Evolutionary conservation across 805 yeast species (phyloP).

Genomic region (Candida pini): DNA sequence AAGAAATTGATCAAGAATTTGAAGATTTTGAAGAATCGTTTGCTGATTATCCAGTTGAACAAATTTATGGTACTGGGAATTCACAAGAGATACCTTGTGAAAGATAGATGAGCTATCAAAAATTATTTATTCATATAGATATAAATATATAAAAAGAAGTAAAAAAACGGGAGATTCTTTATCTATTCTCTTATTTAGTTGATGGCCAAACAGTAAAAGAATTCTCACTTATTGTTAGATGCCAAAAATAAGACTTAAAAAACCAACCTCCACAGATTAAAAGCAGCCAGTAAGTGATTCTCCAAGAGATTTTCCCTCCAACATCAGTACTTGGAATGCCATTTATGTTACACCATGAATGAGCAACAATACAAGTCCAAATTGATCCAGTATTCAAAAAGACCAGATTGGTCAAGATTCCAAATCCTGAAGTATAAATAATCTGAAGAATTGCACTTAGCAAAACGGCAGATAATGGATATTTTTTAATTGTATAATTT

Average conservation of each 20-base stretch:
- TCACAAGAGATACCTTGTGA: not conserved
- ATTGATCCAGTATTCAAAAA: constrained; percentile 48
- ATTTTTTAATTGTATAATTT: constrained; percentile 26
- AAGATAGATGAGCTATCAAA: not conserved
- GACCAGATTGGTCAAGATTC: constrained; percentile 54
- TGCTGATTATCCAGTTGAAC: constrained; percentile 11
- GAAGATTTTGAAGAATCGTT: constrained; percentile 7
- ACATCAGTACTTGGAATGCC: constrained; percentile 50
- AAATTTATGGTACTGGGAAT: constrained; percentile 5
- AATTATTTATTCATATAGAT: too few relatives aligned
- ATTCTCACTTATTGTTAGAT: constrained; percentile 6
- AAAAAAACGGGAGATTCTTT: not conserved
- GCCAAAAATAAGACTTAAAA: constrained; percentile 29
- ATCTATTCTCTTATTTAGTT: not conserved
- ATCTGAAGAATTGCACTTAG: constrained; percentile 45
- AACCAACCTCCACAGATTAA: constrained; percentile 37
- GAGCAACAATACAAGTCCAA: constrained; percentile 55
- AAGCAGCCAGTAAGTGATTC: constrained; percentile 33
- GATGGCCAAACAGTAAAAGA: not conserved
- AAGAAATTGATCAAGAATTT: constrained; percentile 1
- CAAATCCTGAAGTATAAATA: constrained; percentile 64
- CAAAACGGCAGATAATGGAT: constrained; percentile 28
- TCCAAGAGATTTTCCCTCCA: too few relatives aligned
- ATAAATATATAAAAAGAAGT: too few relatives aligned
- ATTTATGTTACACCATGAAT: constrained; percentile 61